Evolutionary conservation across 495 filamentous ascomycete species (phyloP), one percentile per base, ranked within the genome.

Genomic region (Aspergillus haitiensis): DNA sequence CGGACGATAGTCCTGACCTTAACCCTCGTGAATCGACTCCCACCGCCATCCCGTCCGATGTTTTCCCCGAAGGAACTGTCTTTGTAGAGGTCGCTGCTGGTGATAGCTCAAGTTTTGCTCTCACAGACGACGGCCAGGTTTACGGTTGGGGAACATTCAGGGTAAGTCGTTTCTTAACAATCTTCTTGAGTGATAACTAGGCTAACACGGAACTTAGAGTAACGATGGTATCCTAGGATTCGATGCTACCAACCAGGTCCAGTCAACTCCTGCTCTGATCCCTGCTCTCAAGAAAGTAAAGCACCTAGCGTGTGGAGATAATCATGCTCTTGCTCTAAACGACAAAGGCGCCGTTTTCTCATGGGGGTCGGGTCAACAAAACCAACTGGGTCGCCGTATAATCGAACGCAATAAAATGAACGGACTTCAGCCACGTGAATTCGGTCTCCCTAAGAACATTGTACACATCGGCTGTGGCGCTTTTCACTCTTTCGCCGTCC

Each of bases 91-190:
- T 89, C 34, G 79, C 81, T 55, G 84, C 85, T 61, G 83, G 84
- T 16, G 87, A 90, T 63, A 88, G 84, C 63, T 75, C 76, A 37
- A 83, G 81, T 36, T 87, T 89, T 68, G 87, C 81, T 42, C 69
- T 90, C 16, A 90, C 87, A 11, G 81, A 88, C 54, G 81, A 86
- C 52, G 87, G 87, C 37, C 69, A 72, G 16, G 85, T 90, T 32
- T 89, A 84, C 66, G 87, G 86, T 33, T 90, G 87, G 87, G 87
- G 87, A 58, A 85, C 83, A n/a, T 90, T 89, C 72, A 72, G 81
- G 49, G 84, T 86, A 76, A 74, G 83, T 61, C 12, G 35, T 45
- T 51, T 56, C 18, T 9, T 16, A 27, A 27, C 21, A 54, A 5
- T 44, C 13, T 27, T 42, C 35, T 10, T 21, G 42, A 54, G 37